Conservation (phyloP, 768 basidiomycete genomes). For the Chlorophyllum brunneum region DNA sequence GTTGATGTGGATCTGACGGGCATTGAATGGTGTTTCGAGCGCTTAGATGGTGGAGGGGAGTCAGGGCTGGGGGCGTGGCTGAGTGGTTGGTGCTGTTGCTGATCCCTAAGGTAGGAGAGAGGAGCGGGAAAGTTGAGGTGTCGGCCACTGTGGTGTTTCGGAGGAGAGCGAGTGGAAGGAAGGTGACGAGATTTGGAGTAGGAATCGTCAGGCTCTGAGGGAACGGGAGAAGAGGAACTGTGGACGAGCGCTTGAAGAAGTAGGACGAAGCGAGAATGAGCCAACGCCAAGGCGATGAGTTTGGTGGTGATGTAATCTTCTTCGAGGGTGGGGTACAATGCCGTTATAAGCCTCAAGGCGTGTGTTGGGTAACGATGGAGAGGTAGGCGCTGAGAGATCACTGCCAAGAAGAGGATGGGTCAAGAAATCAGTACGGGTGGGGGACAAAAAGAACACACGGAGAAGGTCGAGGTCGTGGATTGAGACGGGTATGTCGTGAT, state of each 20-base stretch:
- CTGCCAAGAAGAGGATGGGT: constrained; percentile 30
- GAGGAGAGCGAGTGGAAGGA: constrained; percentile 27
- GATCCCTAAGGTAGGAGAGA: constrained; percentile 41
- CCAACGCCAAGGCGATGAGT: constrained; percentile 47
- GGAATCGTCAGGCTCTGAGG: constrained; percentile 41
- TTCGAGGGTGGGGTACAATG: constrained; percentile 26
- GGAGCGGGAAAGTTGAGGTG: constrained; percentile 77
- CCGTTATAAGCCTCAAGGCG: constrained; percentile 51
- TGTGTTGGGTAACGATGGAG: constrained; percentile 72
- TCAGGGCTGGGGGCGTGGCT: constrained; percentile 13
- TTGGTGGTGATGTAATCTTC: constrained; percentile 31
- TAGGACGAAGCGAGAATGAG: constrained; percentile 74
- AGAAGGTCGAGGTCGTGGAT: constrained; percentile 62
- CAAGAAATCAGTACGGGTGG: constrained; percentile 12
- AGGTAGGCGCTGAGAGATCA: constrained; percentile 59
- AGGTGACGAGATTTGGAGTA: constrained; percentile 23
- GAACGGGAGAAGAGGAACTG: constrained; percentile 46
- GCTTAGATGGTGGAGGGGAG: constrained; percentile 13
- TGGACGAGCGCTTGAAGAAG: constrained; percentile 71
- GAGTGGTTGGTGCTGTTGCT: constrained; percentile 12
- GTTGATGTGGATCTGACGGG: constrained; percentile 3
- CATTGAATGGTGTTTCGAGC: constrained; percentile 19
- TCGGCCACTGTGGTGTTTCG: no score
- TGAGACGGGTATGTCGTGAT: constrained; percentile 46
- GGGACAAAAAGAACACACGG: constrained; percentile 37